Base-by-base conservation (phyloP, 177 flowering plant species). In the Vitis hybrid region DNA sequence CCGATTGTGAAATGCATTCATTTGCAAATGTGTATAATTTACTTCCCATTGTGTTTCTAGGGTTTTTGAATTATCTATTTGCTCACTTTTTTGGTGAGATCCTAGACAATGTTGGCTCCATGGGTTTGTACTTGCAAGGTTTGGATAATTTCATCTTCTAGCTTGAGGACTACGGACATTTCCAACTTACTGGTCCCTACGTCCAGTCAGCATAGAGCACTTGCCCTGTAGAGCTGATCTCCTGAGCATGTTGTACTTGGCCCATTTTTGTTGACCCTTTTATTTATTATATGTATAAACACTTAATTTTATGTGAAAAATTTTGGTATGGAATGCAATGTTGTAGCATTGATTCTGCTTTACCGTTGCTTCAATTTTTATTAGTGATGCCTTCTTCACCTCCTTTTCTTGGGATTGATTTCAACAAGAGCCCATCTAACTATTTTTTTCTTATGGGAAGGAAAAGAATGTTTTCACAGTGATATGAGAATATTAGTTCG, bases 1-100 rank as follows among this genome's bases (percentile, higher is more conserved):
- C 70, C 64, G 10, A 52, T 67, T 51, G 66, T 70, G 71, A 26
- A 65, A 67, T 60, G 66, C 65, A 65, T 72, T 76, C 62, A 63
- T 72, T 73, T 65, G 74, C 79, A 77, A 72, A 80, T 80, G 81
- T 82, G 85, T 80, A 80, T 80, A 80, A 75, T 70, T 63, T 49
- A 7, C 23, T 15, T 73, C 45, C 5, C n/a, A 55, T 69, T 64
- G 69, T 70, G 67, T 5, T 62, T 56, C 60, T 64, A 71, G 71
- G 66, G 70, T 67, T 60, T 18, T 18, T n/a, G 61, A 70, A 12
- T 15, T 64, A 30, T 19, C 15, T 14, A 18, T n/a, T 57, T 63
- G 54, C 60, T 59, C 68, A 49, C 10, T 52, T 17, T 40, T 18
- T 66, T 26, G 18, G 71, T 60, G 75, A 60, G 71, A 67, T 70